A percentile compares a stretch with the other conserved stretches of the same genome.
These are phyloP conservation scores for Amanita fuliginea DNA, from an alignment of 768 basidiomycete species.

Conservation along the genomic window DNA sequence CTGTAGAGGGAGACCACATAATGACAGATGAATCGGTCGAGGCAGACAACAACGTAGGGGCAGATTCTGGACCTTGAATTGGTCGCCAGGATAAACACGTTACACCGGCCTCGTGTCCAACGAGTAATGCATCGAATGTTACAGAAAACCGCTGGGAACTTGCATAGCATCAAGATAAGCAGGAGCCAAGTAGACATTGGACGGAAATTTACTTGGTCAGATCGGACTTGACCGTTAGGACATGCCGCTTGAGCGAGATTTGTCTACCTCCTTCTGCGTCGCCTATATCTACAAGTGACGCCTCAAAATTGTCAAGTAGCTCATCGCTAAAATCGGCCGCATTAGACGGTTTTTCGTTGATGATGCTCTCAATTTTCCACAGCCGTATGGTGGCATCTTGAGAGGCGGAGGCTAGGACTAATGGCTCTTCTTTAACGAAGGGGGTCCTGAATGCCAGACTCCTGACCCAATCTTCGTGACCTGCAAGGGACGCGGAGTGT, in stretches of 20 bases:
- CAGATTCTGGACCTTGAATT: conserved; percentile 11
- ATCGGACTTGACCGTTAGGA: conserved; percentile 51
- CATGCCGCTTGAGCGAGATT: conserved; percentile 82
- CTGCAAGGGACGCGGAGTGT: conserved; percentile 47
- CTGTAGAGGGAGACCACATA: conserved; percentile 76
- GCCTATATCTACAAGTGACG: conserved; percentile 57
- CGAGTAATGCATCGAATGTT: conserved; percentile 85
- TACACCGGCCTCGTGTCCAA: conserved; percentile 93
- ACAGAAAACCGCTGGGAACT: conserved; percentile 53
- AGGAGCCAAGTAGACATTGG: not conserved
- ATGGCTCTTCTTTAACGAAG: conserved; percentile 22
- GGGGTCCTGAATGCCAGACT: conserved; percentile 55
- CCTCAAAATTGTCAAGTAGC: conserved; percentile 81
- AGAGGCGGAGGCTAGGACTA: conserved; percentile 85
- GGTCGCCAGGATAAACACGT: conserved; percentile 85
- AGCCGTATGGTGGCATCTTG: conserved; percentile 91
- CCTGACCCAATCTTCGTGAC: conserved; percentile 96
- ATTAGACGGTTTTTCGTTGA: conserved; percentile 15
- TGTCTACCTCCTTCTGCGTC: conserved; percentile 72
- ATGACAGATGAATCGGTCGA: conserved; percentile 95
- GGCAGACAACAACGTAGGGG: conserved; percentile 69
- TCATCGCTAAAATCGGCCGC: conserved; percentile 44
- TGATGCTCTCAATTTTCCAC: conserved; percentile 68
- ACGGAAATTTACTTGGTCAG: conserved; percentile 22
- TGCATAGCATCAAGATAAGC: not conserved